Conservation (phyloP, 2,329 filamentous ascomycete species). For the Penicillium sp. region DNA sequence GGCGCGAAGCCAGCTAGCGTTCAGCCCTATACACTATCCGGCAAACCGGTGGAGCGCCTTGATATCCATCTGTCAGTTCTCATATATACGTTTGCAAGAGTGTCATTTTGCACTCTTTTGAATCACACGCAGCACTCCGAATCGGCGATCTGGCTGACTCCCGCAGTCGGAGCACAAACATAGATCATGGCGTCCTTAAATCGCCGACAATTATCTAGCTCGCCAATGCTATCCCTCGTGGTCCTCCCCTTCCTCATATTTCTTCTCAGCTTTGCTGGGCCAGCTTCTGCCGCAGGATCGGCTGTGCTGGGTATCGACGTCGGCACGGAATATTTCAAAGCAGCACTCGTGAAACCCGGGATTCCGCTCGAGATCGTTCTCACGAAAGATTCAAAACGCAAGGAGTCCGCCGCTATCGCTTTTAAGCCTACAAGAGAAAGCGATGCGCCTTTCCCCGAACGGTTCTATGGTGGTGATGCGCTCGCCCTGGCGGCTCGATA, state of each 20-base stretch:
- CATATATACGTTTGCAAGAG: slow-evolving; percentile 11
- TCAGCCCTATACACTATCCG: slow-evolving; percentile 15
- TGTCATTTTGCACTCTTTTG: slow-evolving; percentile 2
- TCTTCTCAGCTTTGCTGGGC: slow-evolving; percentile 55
- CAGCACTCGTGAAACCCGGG: slow-evolving; percentile 90
- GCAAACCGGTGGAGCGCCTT: slow-evolving; percentile 14
- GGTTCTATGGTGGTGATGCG: slow-evolving; percentile 88
- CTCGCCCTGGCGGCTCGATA: slow-evolving; percentile 83
- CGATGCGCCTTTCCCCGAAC: slow-evolving; percentile 73
- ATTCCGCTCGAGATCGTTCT: slow-evolving; percentile 97
- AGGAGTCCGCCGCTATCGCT: slow-evolving; percentile 85
- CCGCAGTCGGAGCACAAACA: slow-evolving; percentile 24
- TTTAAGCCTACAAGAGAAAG: slow-evolving; percentile 81
- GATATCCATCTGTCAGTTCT: background rate
- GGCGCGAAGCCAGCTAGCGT: slow-evolving; percentile 22
- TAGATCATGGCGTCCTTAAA: slow-evolving; percentile 35
- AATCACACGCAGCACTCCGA: background rate
- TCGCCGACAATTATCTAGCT: slow-evolving; percentile 30
- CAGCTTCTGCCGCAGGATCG: slow-evolving; percentile 61
- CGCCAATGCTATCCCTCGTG: slow-evolving; percentile 44
- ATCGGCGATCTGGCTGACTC: slow-evolving; percentile 11
- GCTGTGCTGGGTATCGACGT: slow-evolving; percentile 91
- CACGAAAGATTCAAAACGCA: slow-evolving; percentile 95
- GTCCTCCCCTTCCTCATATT: slow-evolving; percentile 53
- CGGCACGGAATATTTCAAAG: slow-evolving; percentile 96